Evolutionary conservation across 2,329 filamentous ascomycete species (phyloP), one percentile per base, ranked within the genome.

Genomic region (Fusarium xyrophilum): DNA sequence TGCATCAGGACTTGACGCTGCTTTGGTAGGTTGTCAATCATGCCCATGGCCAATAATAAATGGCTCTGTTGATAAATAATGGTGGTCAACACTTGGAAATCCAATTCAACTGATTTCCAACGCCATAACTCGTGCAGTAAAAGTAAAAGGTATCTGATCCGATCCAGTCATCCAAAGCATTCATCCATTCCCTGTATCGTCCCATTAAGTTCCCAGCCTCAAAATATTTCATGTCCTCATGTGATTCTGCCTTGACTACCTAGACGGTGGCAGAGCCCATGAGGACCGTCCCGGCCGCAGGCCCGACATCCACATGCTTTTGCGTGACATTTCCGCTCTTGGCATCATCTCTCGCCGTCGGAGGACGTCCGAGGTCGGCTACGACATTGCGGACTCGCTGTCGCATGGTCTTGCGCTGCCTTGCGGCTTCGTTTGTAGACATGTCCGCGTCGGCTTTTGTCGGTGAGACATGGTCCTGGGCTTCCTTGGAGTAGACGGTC

Each of bases 351-450:
- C 75, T 67, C 30, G 64, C 56, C 15, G 76, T 78, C 3, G 76
- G 76, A 43, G 77, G 77, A 30, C 67, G 73, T 53, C 77, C 76
- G 51, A 78, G 70, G 50, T 78, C 76, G 50, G 75, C 69, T 32
- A 78, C 69, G 52, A 78, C 72, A 46, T 77, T 76, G 61, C 76
- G 76, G 19, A 77, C 76, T 56, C 75, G 75, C 56, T 78, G 74
- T 46, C 76, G 75, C 59, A 77, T 63, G 50, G 74, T 74, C 46
- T 75, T 66, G 33, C 73, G 72, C 27, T 69, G 40, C 40, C 64
- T 68, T 23, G 36, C 28, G 38, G 50, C 23, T 28, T 58, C 59
- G 27, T 30, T 36, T n/a, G 47, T n/a, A 19, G 33, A 21, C 36
- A 50, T 19, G 10, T 43, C 48, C 28, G 44, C 42, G 12, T 63